Evolutionary conservation across 2,329 filamentous ascomycete genomes (phyloP).

Genomic region (Pseudogymnoascus sp.): DNA sequence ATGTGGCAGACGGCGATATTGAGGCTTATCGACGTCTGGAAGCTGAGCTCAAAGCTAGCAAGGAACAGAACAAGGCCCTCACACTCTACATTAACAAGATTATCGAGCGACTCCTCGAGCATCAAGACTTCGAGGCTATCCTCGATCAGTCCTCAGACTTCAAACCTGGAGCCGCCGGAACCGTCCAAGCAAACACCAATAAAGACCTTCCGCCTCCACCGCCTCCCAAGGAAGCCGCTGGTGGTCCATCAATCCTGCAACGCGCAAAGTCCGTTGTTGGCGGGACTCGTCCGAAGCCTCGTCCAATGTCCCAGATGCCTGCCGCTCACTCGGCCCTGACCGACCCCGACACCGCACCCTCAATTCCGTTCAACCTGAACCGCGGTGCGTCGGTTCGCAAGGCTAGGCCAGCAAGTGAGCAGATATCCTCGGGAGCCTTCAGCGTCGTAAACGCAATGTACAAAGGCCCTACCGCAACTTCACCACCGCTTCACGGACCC

Average conservation of each 20-base stretch:
- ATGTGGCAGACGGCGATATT: constrained; percentile 54
- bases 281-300: constrained; percentile 41
- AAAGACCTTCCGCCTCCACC: constrained; percentile 82
- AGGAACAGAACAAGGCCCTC: constrained; percentile 94
- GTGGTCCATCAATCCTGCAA: constrained; percentile 47
- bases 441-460: constrained; percentile 87
- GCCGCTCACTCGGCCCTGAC: constrained; percentile 38
- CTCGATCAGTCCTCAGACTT: constrained; percentile 69
- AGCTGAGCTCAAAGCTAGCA: constrained; percentile 67
- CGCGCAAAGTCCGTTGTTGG: constrained; percentile 55
- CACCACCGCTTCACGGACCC: constrained; percentile 46
- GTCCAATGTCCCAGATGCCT: constrained; percentile 53
- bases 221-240: constrained; percentile 40
- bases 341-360: constrained; percentile 68
- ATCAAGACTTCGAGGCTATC: constrained; percentile 92
- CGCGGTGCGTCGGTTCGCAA: constrained; percentile 45
- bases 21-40: constrained; percentile 64
- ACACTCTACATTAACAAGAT: constrained; percentile 99
- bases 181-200: constrained; percentile 39
- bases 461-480: constrained; percentile 59
- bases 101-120: constrained; percentile 86
- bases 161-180: constrained; percentile 35
- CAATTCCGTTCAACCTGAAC: constrained; percentile 60
- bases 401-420: constrained; percentile 54
- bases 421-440: constrained; percentile 52